Percentiles rank a stretch among this genome's conserved stretches.
phyloP scores from a whole-genome alignment of 2,329 filamentous ascomycete genomes.

The Colletotrichum graminicola region DNA sequence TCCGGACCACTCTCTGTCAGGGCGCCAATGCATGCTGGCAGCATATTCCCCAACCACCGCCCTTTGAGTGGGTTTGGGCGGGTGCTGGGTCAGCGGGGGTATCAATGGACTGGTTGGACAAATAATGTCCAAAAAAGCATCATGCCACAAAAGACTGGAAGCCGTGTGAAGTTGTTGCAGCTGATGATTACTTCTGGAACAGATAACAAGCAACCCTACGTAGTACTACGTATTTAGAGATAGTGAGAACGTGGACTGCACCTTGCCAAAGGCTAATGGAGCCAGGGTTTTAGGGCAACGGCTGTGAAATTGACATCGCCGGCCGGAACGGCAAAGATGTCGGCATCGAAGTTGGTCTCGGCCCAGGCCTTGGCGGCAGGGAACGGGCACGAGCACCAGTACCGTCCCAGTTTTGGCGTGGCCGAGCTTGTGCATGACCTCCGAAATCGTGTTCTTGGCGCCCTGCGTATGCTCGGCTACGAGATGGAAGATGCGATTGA shows the following conservation, averaged over 20 bases:
- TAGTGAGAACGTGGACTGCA: background rate
- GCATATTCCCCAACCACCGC: background rate
- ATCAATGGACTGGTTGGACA: background rate
- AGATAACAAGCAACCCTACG: background rate
- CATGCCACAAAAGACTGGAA: background rate
- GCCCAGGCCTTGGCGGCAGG: conserved; percentile 40
- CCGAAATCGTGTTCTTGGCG: conserved; percentile 55
- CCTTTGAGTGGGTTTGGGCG: background rate
- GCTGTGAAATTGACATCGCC: conserved; percentile 47
- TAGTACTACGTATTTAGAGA: background rate
- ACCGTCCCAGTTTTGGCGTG: conserved; percentile 53
- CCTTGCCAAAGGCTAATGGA: background rate
- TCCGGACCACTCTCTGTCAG: background rate
- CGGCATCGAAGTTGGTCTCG: conserved; percentile 40
- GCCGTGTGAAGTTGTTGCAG: background rate
- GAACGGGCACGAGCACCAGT: conserved; percentile 40
- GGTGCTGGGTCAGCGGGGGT: background rate
- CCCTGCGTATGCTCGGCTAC: conserved; percentile 51
- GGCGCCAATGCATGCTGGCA: background rate
- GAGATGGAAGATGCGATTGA: conserved; percentile 61
- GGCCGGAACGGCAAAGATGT: conserved; percentile 48
- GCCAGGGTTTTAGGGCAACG: conserved; percentile 40
- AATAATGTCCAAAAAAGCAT: background rate
- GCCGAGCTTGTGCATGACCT: conserved; percentile 54
- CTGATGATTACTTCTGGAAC: background rate